Evolutionary conservation across 805 yeast species (phyloP).

Genomic region (Saturnispora sekii): DNA sequence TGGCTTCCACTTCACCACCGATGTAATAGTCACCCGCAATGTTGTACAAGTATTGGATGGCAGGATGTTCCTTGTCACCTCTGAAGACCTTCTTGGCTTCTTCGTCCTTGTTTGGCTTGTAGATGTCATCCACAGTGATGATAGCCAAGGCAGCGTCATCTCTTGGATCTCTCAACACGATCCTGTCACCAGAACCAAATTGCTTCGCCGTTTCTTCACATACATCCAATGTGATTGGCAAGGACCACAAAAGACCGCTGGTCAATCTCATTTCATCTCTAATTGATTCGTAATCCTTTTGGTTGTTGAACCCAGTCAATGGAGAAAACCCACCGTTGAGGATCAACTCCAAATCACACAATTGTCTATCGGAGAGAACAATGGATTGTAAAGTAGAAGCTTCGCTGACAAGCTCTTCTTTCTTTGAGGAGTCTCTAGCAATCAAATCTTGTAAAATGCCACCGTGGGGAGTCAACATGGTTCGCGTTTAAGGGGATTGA

Average conservation of each 20-base stretch:
- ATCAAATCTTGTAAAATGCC: constrained; percentile 80
- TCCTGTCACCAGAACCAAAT: constrained; percentile 46
- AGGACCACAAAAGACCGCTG: constrained; percentile 77
- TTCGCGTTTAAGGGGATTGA: constrained; percentile 1
- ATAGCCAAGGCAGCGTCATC: constrained; percentile 75
- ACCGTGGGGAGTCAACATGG: constrained; percentile 83
- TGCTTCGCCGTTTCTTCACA: constrained; percentile 37
- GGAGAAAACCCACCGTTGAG: constrained; percentile 94
- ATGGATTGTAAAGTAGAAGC: constrained; percentile 39
- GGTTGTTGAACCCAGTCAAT: constrained; percentile 52
- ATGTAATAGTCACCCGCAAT: constrained; percentile 75
- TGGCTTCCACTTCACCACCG: constrained; percentile 84
- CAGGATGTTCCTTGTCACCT: constrained; percentile 97
- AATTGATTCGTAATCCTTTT: constrained; percentile 60
- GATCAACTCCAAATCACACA: constrained; percentile 88
- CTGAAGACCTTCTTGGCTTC: constrained; percentile 88
- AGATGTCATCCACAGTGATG: constrained; percentile 68
- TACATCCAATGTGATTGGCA: constrained; percentile 87
- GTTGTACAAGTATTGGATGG: constrained; percentile 61
- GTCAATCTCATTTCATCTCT: constrained; percentile 61
- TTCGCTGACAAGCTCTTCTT: constrained; percentile 47
- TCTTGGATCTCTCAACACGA: constrained; percentile 72
- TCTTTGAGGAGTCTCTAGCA: constrained; percentile 64
- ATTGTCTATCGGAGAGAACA: constrained; percentile 71
- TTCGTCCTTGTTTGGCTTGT: constrained; percentile 64